Evolutionary conservation across 345 rosid genomes (phyloP), one percentile per base, ranked within the genome.

Genomic region (Crucihimalaya himalaica): DNA sequence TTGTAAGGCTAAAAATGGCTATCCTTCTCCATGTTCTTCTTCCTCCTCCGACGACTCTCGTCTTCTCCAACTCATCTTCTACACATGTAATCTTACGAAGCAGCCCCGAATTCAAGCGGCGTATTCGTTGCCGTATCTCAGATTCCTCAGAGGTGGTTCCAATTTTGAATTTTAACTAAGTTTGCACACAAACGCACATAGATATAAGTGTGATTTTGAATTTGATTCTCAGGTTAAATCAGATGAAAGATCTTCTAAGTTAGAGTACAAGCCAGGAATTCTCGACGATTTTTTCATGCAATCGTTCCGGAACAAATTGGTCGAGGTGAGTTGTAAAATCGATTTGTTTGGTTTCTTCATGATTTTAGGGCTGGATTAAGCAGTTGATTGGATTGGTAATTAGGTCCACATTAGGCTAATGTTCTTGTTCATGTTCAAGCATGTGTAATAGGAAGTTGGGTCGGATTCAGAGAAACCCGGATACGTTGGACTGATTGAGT

Each of bases 381-480:
- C 50, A 29, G 42, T 25, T 12, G 65, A 70, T 51, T 3, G 46
- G 19, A 58, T 0, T 57, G 6, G 35, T 42, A 21, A 15, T 60
- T 28, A 47, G 75, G 21, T 31, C 23, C 42, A 31, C 34, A 63
- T 14, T 50, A 39, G 68, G 12, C 46, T 75, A 32, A 68, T 52
- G 47, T 8, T 61, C 11, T 48, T 55, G 63, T 56, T 70, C 53
- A 57, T 57, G 75, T 54, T 77, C 60, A 77, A 77, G 80, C 56
- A 66, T 58, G 51, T 66, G 67, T 80, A 51, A 78, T 82, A 94
- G 98, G 98, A 89, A 83, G 91, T 89, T 42, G 97, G 98, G 78
- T 85, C 87, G 96, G 95, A 94, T 83, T 94, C 96, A 4, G 84
- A 87, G 77, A 89, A 84, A 84, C 88, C 89, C 20, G 97, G 95